Conservation (phyloP, 768 basidiomycete genomes). For the Asterophora lycoperdoides region DNA sequence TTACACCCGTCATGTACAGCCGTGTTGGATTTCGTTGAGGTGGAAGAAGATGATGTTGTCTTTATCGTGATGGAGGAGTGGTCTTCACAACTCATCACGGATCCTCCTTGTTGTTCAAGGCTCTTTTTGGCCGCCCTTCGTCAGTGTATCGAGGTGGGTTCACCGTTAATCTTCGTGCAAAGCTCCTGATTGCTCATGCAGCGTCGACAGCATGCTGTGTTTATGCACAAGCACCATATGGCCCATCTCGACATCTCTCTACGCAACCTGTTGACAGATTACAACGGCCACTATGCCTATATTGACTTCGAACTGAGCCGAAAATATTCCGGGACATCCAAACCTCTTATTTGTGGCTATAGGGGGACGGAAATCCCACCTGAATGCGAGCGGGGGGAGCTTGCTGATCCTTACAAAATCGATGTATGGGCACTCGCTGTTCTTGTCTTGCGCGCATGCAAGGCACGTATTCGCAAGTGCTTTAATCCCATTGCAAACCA, state of each 20-base stretch:
- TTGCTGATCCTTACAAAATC: constrained; percentile 59
- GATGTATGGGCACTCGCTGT: constrained; percentile 73
- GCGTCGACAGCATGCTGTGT: constrained; percentile 51
- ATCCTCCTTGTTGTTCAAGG: constrained; percentile 46
- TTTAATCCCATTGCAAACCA: neutral
- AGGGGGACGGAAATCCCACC: constrained; percentile 68
- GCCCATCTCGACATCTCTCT: constrained; percentile 73
- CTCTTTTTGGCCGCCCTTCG: constrained; percentile 54
- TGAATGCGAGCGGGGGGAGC: constrained; percentile 53
- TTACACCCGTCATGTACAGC: constrained; percentile 35
- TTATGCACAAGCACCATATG: constrained; percentile 64
- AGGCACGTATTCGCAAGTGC: constrained; percentile 34
- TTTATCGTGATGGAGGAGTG: constrained; percentile 83
- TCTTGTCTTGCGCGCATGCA: constrained; percentile 59
- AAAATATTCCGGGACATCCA: constrained; percentile 37
- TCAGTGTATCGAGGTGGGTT: constrained; percentile 63
- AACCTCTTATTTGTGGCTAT: constrained; percentile 38
- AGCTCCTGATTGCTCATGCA: neutral
- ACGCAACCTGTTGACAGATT: constrained; percentile 65
- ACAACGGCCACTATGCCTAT: constrained; percentile 59
- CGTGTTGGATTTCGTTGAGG: constrained; percentile 58
- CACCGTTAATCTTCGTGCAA: neutral
- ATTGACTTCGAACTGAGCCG: constrained; percentile 73
- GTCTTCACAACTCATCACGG: constrained; percentile 57
- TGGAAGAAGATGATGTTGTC: constrained; percentile 45